Evolutionary conservation across 2,329 filamentous ascomycete genomes (phyloP).

Genomic region (Coccinonectria pachysandricola): DNA sequence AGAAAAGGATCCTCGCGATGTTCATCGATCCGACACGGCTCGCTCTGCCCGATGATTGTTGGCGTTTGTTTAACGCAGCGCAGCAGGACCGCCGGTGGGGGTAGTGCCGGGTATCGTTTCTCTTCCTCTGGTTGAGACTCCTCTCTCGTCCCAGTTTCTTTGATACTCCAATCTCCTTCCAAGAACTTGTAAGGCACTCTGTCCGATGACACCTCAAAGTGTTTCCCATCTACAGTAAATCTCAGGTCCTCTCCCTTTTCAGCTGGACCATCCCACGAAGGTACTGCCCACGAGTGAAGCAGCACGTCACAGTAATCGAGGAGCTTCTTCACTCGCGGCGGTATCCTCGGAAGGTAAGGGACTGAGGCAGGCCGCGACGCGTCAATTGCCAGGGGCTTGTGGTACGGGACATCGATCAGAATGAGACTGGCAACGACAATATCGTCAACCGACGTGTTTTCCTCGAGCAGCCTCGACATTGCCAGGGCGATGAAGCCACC

Average conservation of each 20-base stretch:
- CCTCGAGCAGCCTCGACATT: conserved; percentile 17
- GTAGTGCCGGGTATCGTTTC: conserved; percentile 3
- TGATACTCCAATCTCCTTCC: conserved; percentile 11
- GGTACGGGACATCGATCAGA: conserved; percentile 21
- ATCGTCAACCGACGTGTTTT: conserved; percentile 10
- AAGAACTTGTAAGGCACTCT: conserved; percentile 14
- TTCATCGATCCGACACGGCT: conserved; percentile 15
- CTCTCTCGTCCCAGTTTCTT: too few species aligned
- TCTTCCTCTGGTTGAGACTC: conserved; percentile 4
- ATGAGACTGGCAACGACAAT: conserved; percentile 17
- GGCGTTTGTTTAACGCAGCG: too few species aligned
- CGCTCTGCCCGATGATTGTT: conserved; percentile 2
- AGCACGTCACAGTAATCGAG: conserved; percentile 22
- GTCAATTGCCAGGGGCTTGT: conserved; percentile 12
- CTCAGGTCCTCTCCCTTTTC: conserved; percentile 3
- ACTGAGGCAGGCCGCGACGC: conserved; percentile 7
- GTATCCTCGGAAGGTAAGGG: conserved; percentile 11
- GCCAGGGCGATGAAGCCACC: conserved; percentile 18
- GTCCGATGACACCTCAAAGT: conserved; percentile 7
- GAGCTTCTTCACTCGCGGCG: conserved; percentile 17
- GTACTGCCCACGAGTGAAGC: conserved; percentile 20
- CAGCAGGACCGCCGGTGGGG: conserved; percentile 17
- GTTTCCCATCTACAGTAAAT: conserved; percentile 9
- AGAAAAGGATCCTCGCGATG: conserved; percentile 16
- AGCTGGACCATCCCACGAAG: conserved; percentile 13